Evolutionary conservation across 2,329 filamentous ascomycete species (phyloP), one percentile per base, ranked within the genome.

Genomic region (Cadophora gregata): DNA sequence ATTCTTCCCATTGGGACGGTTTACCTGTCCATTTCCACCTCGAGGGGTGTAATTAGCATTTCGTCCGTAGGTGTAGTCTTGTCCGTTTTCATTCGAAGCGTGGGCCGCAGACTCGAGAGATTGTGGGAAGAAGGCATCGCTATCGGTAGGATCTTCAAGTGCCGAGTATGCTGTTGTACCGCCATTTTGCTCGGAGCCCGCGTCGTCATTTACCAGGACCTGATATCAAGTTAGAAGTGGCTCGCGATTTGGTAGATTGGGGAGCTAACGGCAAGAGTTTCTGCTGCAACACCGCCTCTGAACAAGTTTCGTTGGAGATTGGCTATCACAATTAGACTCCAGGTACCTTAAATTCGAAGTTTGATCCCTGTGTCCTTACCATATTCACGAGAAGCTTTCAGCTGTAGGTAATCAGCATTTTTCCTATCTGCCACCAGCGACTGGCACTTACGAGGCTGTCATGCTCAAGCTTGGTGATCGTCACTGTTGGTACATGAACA

Each of bases 381-480:
- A 74, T 88, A 89, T 76, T 88, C 83, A 67, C 79, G 81, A 59
- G 82, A 80, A 67, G 65, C 64, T 29, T 42, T 64, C 19, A 75
- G 64, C 75, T 77, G 65, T 55, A 61, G 16, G 38, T 19, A 27
- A 19, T 72, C 53, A 71, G 65, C 64, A 67, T 33, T 29, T 16
- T 36, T 42, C 27, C 12, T 33, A 61, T 21, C 47, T 45, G 25
- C 25, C 19, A 14, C 62, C 16, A 51, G 6, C 27, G 3, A 33
- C 47, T 45, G 56, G 24, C 12, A 60, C 83, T 77, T 71, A 88
- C 81, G 67, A 93, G 81, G 59, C 77, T 77, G 59, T 89, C 83
- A 78, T 93, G 87, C 74, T 93, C 88, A 59, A 79, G 76, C 73
- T 83, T 87, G 45, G 85, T 80, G 63, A 93, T 84, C 65, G 81